Evolutionary conservation across 2,329 filamentous ascomycete genomes (phyloP).

Genomic region (Gnomoniopsis sp.): DNA sequence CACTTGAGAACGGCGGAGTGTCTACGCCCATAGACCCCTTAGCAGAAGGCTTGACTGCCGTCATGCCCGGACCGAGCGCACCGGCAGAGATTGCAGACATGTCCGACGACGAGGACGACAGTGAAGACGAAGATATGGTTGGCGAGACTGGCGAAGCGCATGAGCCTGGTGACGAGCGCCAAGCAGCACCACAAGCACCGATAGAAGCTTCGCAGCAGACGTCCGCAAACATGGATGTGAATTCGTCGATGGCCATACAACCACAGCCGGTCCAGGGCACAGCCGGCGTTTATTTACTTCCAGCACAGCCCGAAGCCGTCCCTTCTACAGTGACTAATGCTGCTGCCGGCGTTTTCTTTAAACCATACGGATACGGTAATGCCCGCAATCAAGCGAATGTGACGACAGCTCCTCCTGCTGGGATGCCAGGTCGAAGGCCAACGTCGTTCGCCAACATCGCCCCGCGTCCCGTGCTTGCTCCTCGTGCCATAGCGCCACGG

Average conservation of each 20-base stretch:
- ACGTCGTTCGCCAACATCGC: background rate
- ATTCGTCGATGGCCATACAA: background rate
- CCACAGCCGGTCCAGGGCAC: background rate
- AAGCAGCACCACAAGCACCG: background rate
- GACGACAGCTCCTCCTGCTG: background rate
- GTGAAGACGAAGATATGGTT: background rate
- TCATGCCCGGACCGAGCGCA: background rate
- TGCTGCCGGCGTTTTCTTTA: background rate
- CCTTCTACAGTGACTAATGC: background rate
- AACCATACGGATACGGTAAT: background rate
- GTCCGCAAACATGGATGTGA: background rate
- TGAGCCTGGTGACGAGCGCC: background rate
- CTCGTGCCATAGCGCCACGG: background rate
- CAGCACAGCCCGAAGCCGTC: background rate
- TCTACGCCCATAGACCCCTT: background rate
- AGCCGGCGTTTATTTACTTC: background rate
- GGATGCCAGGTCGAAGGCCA: background rate
- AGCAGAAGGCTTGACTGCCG: background rate
- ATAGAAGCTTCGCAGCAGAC: background rate
- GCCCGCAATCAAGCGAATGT: background rate
- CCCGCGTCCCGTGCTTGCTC: background rate
- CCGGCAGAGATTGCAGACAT: background rate
- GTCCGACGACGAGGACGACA: slow-evolving; percentile 1
- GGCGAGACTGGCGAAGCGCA: background rate
- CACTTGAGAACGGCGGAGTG: background rate